Percentiles rank a stretch among this genome's conserved stretches.
Conservation (phyloP, 1,284 basidiomycete species). For the Termitomyces sp. region DNA sequence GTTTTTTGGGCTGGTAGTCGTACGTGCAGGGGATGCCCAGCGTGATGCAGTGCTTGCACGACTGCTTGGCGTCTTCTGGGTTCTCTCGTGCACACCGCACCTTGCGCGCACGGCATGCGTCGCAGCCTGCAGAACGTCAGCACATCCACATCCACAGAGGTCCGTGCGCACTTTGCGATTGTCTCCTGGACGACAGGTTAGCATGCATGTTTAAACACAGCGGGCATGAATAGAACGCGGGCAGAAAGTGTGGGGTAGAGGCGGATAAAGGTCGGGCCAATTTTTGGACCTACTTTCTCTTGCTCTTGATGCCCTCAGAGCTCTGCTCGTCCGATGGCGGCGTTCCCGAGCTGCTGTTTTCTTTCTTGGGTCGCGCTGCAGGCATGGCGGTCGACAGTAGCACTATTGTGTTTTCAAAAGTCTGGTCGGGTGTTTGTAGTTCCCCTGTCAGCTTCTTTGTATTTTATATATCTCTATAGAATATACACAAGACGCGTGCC, state of each 20-base stretch:
- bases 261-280: conserved; percentile 40
- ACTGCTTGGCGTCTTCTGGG: conserved; percentile 65
- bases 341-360: conserved; percentile 45
- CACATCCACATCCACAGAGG: conserved; percentile 12
- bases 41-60: conserved; percentile 80
- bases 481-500: conserved; percentile 25
- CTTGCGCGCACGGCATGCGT: conserved; percentile 79
- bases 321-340: conserved; percentile 60
- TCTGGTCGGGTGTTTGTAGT: conserved; percentile 29
- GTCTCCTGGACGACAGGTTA: conserved; percentile 52
- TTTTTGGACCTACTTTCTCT: conserved; percentile 58
- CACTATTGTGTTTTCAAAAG: conserved; percentile 25
- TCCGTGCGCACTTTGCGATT: conserved; percentile 60
- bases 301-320: conserved; percentile 60
- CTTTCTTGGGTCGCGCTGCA: conserved; percentile 61
- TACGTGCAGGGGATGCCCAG: conserved; percentile 84
- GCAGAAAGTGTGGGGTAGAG: conserved; percentile 17
- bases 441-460: conserved; percentile 33
- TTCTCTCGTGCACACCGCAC: conserved; percentile 76
- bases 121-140: conserved; percentile 53
- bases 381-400: conserved; percentile 40
- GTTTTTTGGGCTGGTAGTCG: conserved; percentile 87
- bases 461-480: conserved; percentile 30
- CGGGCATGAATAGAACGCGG: conserved; percentile 10
- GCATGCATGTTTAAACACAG: conserved; percentile 8